These are phyloP conservation scores for Morella rubra DNA, from an alignment of 306 rosid species.

Conservation along the genomic window DNA sequence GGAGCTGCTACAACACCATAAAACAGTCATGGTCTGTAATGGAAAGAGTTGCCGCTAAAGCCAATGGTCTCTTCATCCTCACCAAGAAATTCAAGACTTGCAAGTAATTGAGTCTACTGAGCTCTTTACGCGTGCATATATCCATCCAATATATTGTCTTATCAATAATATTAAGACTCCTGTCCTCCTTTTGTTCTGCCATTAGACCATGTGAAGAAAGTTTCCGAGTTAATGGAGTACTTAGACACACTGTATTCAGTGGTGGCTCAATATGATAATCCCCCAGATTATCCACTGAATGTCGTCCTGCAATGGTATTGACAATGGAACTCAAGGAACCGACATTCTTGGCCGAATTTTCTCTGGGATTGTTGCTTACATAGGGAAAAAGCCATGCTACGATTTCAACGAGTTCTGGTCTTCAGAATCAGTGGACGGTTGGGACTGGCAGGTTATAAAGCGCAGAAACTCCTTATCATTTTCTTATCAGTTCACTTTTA, in stretches of 20 bases:
- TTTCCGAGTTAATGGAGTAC: neutral
- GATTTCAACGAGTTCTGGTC: neutral
- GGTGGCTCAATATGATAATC: constrained; percentile 30
- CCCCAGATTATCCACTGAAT: constrained; percentile 7
- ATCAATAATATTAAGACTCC: no score
- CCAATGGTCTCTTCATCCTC: constrained; percentile 52
- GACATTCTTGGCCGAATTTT: constrained; percentile 19
- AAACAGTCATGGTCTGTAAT: constrained; percentile 58
- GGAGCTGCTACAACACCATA: constrained; percentile 42
- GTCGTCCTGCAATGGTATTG: constrained; percentile 19
- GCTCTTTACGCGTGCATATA: neutral
- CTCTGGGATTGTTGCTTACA: constrained; percentile 8
- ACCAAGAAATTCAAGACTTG: constrained; percentile 55
- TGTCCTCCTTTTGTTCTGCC: neutral
- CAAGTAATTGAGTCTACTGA: constrained; percentile 24
- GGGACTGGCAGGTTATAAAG: constrained; percentile 33
- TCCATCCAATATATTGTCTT: no score
- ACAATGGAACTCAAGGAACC: constrained; percentile 7
- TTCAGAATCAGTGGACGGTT: neutral
- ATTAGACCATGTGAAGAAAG: constrained; percentile 18
- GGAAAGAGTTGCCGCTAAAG: constrained; percentile 40
- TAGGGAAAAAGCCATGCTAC: neutral
- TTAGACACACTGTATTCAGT: neutral
- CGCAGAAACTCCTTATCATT: neutral
- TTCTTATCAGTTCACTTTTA: neutral